phyloP scores from a whole-genome alignment of 2,329 filamentous ascomycete species.

The Clonostachys byssicola region DNA sequence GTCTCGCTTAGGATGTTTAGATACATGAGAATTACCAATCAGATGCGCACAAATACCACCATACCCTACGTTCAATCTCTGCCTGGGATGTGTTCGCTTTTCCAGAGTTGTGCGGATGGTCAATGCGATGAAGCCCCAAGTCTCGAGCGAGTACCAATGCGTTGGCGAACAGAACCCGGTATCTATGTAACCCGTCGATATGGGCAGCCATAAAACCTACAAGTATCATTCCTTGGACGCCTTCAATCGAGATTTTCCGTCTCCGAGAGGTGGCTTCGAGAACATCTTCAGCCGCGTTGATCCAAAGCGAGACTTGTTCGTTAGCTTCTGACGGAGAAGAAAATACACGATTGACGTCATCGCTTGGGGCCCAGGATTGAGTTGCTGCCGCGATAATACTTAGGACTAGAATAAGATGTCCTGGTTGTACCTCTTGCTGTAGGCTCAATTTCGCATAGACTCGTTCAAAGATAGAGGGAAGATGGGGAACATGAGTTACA shows the following conservation, averaged over 20 bases:
- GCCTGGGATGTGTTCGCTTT: neutral
- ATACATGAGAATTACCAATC: neutral
- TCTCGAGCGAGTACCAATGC: neutral
- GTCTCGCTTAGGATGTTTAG: neutral
- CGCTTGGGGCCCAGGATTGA: neutral
- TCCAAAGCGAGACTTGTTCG: neutral
- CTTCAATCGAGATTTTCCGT: neutral
- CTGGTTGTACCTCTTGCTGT: neutral
- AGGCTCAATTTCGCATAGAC: neutral
- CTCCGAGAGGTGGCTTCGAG: neutral
- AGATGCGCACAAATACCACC: neutral
- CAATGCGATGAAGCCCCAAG: neutral
- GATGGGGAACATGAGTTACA: neutral
- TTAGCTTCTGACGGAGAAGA: neutral
- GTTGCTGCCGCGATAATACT: neutral
- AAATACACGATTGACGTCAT: neutral
- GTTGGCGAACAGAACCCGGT: neutral
- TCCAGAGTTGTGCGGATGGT: neutral
- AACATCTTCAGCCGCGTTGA: neutral
- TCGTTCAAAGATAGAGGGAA: neutral
- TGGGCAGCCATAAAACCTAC: neutral
- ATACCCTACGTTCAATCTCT: neutral
- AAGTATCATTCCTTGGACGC: neutral
- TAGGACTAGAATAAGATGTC: neutral
- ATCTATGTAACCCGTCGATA: neutral